Conservation (phyloP, 352 stramenopile species). For the Phytophthora constricta region DNA sequence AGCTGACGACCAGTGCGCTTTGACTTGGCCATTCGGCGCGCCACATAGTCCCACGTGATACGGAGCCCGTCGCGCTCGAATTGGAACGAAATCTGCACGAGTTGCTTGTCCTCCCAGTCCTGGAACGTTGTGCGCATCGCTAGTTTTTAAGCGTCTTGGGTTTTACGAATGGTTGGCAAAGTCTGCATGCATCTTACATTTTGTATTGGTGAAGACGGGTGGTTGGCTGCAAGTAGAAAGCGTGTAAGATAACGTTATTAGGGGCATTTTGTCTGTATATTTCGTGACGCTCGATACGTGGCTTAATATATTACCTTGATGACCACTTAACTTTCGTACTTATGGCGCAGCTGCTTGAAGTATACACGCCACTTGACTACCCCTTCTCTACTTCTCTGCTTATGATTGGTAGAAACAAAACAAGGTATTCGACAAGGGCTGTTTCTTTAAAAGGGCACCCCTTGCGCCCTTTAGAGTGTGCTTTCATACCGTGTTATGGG, state of each 20-base stretch:
- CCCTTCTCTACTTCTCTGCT: background rate
- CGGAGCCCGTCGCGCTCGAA: slow-evolving; percentile 2
- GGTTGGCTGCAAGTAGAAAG: no score
- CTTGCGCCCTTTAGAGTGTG: background rate
- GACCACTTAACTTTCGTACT: no score
- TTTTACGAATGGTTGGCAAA: no score
- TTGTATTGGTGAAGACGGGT: no score
- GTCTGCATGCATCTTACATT: background rate
- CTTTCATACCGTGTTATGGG: background rate
- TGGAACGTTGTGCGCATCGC: background rate
- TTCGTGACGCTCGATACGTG: background rate
- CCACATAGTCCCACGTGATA: slow-evolving; percentile 2
- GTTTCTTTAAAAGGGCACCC: background rate
- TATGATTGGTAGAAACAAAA: background rate
- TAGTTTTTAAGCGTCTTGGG: no score
- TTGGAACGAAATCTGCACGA: slow-evolving; percentile 3
- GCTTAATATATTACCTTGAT: no score
- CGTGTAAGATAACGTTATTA: no score
- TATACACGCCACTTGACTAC: background rate
- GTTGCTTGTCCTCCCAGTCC: slow-evolving; percentile 4
- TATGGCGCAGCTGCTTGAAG: background rate
- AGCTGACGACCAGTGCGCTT: background rate
- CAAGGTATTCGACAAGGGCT: background rate
- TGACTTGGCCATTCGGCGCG: background rate
- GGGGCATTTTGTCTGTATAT: background rate